A percentile compares a stretch with the other conserved stretches of the same genome.
phyloP scores from a whole-genome alignment of 345 rosid species.

The Heritiera littoralis region DNA sequence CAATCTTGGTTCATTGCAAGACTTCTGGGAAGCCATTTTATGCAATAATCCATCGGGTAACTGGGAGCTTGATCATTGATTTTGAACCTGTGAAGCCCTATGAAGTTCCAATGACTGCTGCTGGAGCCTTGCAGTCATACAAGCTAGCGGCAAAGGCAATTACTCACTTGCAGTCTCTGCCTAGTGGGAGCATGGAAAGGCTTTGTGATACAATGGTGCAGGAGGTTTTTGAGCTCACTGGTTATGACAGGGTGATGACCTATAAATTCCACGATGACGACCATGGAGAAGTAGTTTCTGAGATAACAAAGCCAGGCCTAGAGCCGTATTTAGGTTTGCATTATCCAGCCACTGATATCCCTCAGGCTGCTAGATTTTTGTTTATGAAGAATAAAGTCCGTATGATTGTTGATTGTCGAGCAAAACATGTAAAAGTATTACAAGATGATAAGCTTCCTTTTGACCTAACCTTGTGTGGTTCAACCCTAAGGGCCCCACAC shows the following conservation, averaged over 20 bases:
- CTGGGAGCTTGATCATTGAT: conserved; percentile 83
- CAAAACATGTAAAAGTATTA: conserved; percentile 79
- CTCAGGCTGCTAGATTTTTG: conserved; percentile 89
- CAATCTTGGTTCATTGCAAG: conserved; percentile 90
- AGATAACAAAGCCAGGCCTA: conserved; percentile 79
- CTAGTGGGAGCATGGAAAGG: conserved; percentile 88
- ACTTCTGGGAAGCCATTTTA: conserved; percentile 91
- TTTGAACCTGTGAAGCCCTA: conserved; percentile 95
- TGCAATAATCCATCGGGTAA: conserved; percentile 82
- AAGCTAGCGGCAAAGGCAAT: conserved; percentile 97
- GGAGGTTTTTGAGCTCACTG: conserved; percentile 91
- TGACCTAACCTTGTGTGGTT: conserved; percentile 87
- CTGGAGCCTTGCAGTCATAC: conserved; percentile 94
- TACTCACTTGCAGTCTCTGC: conserved; percentile 76
- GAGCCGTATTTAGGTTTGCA: conserved; percentile 94
- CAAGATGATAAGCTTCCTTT: conserved; percentile 83
- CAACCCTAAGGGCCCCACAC: conserved; percentile 90
- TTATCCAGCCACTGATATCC: conserved; percentile 96
- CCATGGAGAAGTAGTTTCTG: conserved; percentile 93
- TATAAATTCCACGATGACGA: conserved; percentile 96
- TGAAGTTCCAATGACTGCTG: conserved; percentile 94
- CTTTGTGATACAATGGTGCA: conserved; percentile 90
- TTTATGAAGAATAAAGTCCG: conserved; percentile 95
- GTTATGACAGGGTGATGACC: conserved; percentile 93
- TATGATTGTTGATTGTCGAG: conserved; percentile 89